phyloP scores from a whole-genome alignment of 169 alveolate genomes.

The Plasmodium ovale region DNA sequence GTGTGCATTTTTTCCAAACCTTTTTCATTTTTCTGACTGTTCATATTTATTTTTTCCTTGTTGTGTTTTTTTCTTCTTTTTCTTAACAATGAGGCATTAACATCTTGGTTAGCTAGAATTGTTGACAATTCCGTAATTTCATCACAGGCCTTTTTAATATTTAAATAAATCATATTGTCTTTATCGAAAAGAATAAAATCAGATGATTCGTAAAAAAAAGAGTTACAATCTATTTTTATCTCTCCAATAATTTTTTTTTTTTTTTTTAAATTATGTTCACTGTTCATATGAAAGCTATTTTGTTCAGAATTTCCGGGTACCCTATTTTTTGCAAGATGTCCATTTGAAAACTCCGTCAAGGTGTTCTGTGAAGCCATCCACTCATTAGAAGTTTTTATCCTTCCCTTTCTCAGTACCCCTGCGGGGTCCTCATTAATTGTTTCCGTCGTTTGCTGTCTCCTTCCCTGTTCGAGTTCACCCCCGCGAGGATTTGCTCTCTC shows the following conservation, averaged over 20 bases:
- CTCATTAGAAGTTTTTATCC: not conserved
- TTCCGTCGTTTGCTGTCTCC: constrained; percentile 19
- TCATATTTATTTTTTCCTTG: constrained; percentile 10
- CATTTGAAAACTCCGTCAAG: not conserved
- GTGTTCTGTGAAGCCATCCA: constrained; percentile 1
- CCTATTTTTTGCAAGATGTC: not conserved
- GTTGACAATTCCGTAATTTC: constrained; percentile 47
- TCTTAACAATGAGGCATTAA: constrained; percentile 30
- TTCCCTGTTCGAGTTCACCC: not conserved
- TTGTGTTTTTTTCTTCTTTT: constrained; percentile 46
- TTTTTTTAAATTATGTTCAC: not conserved
- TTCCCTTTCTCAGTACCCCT: not conserved
- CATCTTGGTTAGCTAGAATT: constrained; percentile 58
- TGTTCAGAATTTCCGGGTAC: not conserved
- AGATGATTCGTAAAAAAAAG: constrained; percentile 26
- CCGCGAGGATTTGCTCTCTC: not conserved
- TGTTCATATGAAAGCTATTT: constrained; percentile 3
- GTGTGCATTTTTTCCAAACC: not conserved
- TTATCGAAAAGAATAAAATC: constrained; percentile 67
- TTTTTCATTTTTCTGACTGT: not conserved
- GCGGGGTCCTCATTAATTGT: not conserved
- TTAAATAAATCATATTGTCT: constrained; percentile 30
- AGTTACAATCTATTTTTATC: constrained; percentile 13
- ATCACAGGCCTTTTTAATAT: constrained; percentile 64
- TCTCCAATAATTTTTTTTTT: constrained; percentile 38